phyloP scores from a whole-genome alignment of 75 land plant species.

The Gnetum montanum region DNA sequence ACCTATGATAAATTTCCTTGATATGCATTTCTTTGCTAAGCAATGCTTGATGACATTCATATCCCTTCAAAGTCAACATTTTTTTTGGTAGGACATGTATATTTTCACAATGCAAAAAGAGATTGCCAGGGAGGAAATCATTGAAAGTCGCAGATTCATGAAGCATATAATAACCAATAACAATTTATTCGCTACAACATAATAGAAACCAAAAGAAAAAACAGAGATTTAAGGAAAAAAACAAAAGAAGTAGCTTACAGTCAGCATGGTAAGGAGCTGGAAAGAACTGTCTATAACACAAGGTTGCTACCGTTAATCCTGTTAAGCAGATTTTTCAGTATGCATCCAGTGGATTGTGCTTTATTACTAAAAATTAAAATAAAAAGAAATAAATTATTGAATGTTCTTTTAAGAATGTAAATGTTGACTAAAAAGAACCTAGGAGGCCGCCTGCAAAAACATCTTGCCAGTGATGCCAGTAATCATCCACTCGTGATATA shows the following conservation, averaged over 20 bases:
- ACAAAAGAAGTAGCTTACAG: constrained; percentile 15
- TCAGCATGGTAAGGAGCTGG: constrained; percentile 35
- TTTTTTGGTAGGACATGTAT: too few species aligned
- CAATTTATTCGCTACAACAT: too few species aligned
- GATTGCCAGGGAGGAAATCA: too few species aligned
- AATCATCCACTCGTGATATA: constrained; percentile 66
- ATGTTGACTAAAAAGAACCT: constrained; percentile 17
- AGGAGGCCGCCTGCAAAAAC: constrained; percentile 60
- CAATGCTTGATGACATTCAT: too few species aligned
- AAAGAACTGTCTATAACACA: constrained; percentile 59
- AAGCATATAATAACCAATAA: too few species aligned
- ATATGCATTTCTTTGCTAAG: too few species aligned
- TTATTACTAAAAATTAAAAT: background rate
- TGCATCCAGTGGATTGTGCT: background rate
- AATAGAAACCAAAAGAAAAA: too few species aligned
- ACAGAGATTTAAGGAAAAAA: background rate
- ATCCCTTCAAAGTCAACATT: too few species aligned
- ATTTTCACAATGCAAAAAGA: too few species aligned
- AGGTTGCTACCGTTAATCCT: constrained; percentile 35
- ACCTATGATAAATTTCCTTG: too few species aligned
- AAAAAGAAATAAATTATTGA: background rate
- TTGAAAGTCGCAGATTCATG: too few species aligned
- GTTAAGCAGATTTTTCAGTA: background rate
- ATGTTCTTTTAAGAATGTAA: background rate
- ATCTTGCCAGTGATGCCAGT: constrained; percentile 73